Evolutionary conservation across 176 grass and related monocot genomes (phyloP).

Genomic region (Leersia perrieri): DNA sequence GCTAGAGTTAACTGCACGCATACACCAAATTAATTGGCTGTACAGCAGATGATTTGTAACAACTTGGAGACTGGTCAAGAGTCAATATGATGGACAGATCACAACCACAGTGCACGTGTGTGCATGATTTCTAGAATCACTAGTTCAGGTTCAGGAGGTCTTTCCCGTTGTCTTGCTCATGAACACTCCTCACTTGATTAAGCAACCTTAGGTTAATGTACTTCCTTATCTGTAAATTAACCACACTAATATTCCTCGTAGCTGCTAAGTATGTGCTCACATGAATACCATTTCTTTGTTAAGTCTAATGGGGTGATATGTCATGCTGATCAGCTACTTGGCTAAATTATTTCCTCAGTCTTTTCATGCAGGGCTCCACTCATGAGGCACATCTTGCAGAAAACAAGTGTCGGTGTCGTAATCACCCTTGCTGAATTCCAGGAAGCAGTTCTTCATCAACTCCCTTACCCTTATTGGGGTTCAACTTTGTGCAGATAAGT

Average conservation of each 20-base stretch:
- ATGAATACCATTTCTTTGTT: not conserved
- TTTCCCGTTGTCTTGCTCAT: not conserved
- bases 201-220: not conserved
- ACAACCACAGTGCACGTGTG: constrained; percentile 40
- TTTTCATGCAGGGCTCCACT: constrained; percentile 23
- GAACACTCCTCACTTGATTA: not conserved
- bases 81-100: constrained; percentile 16
- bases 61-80: constrained; percentile 12
- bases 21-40: constrained; percentile 13
- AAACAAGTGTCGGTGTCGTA: constrained; percentile 27
- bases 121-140: constrained; percentile 40
- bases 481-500: not conserved
- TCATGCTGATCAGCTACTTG: not conserved
- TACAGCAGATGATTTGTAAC: constrained; percentile 15
- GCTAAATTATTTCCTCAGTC: not conserved
- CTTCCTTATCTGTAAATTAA: not conserved
- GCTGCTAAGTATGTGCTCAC: constrained; percentile 4
- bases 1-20: constrained; percentile 37
- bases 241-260: not conserved
- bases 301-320: constrained; percentile 17
- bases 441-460: constrained; percentile 30
- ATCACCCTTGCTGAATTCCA: constrained; percentile 29
- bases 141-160: not conserved
- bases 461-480: not conserved
- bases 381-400: constrained; percentile 25